Evolutionary conservation across 2,329 filamentous ascomycete genomes (phyloP).

Genomic region (Dactylellina parvicollis): DNA sequence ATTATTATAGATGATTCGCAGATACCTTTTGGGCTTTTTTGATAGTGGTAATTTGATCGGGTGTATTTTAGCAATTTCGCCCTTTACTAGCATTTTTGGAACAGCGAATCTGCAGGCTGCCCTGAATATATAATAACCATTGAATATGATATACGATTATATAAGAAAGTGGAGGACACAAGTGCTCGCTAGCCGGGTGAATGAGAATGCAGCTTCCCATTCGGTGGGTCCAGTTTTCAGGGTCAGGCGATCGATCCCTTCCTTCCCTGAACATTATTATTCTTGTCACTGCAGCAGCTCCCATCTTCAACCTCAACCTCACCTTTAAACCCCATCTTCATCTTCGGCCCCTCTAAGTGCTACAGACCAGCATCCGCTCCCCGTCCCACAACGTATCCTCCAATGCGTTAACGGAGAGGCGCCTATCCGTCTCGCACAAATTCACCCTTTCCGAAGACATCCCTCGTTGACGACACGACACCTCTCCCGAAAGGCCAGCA

Average conservation of each 20-base stretch:
- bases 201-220: background rate
- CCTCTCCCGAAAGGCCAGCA: conserved; percentile 11
- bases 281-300: too few species aligned
- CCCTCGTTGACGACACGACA: background rate
- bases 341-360: background rate
- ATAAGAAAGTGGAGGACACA: too few species aligned
- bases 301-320: background rate
- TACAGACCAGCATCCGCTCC: background rate
- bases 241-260: conserved; percentile 9
- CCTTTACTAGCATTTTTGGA: too few species aligned
- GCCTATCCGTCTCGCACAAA: conserved; percentile 7
- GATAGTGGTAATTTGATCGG: too few species aligned
- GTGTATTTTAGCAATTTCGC: too few species aligned
- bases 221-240: background rate
- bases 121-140: too few species aligned
- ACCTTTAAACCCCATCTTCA: background rate
- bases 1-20: too few species aligned
- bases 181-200: background rate
- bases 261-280: too few species aligned
- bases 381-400: background rate
- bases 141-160: too few species aligned
- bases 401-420: background rate
- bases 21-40: too few species aligned
- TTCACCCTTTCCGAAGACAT: background rate
- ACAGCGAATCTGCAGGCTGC: background rate